Base-by-base conservation (phyloP, 345 rosid species). In the Salix viminalis region DNA sequence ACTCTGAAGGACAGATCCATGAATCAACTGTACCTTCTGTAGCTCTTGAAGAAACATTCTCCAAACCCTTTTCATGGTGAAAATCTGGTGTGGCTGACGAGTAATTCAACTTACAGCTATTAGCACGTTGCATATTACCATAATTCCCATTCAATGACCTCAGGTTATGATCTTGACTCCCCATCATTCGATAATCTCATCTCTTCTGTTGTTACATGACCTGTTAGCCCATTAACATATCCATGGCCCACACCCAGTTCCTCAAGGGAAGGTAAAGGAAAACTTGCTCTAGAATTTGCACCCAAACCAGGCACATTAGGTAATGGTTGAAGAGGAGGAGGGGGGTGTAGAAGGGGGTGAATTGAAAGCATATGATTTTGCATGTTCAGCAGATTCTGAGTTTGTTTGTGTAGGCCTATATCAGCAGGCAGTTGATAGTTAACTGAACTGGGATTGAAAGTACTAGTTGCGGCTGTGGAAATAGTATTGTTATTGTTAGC, bases 1-100 rank as follows among this genome's bases (percentile, higher is more conserved):
- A 68, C 62, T 58, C 62, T 58, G 90, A 79, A 71, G 90, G 95
- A 84, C 86, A 88, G 80, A 85, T 87, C 97, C 98, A 93, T 2
- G 93, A 84, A 83, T 91, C 97, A 68, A 89, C 88, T 6, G 88
- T 78, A 75, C 86, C 86, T 71, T 85, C 85, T 23, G 37, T 16
- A 66, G 84, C 90, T 81, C 83, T 83, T 28, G 87, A 77, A 70
- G 88, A 80, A 76, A 83, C 84, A 75, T 82, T 88, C 75, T 83
- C 94, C 75, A 84, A 82, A 56, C 77, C 74, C 74, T 88, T 86
- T 7, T 85, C 91, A 74, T 79, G 84, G 73, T 84, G 90, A 77
- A 88, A 88, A 76, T 87, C 91, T 18, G 93, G 86, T 37, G 88
- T 75, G 54, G 85, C 28, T 61, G 85, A 78, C 0, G 89, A 76